Evolutionary conservation across 257 asterid genomes (phyloP), one percentile per base, ranked within the genome.

Genomic region (Primulina huaijiensis): DNA sequence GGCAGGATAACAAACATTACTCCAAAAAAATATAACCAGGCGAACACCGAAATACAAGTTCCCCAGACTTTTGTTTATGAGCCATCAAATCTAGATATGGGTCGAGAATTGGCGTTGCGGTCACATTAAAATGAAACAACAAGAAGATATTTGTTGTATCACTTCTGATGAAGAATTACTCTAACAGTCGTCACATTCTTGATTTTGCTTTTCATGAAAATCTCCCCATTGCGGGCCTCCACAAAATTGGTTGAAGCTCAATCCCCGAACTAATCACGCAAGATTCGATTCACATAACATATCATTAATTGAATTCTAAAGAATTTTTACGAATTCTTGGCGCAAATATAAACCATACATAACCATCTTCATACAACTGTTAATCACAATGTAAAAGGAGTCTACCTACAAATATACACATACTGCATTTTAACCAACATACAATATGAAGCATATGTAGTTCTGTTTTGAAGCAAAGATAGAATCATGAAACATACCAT

Each of bases 401-500:
- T 14, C n/a, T 43, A 14, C 19, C 7, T 29, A 75, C 8, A 60
- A 55, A 69, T 19, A 37, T 12, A 43, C 11, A 57, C 29, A 35
- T 68, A 37, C 52, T 50, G 17, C 3, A 65, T 19, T 4, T 11
- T 27, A 56, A 56, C 31, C 30, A 52, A 30, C 52, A 67, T 5
- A 72, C 33, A 6, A 65, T 11, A 64, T 29, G 61, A 56, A 29
- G 40, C 40, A 46, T 27, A 40, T 43, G 35, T 43, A 20, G 50
- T 30, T 19, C 4, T 2, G n/a, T 20, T 60, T 61, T 23, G 14
- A 53, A 14, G 53, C 62, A 20, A 56, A 60, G 19, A 30, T 6
- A 30, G 65, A 65, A 23, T 34, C 38, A 7, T 19, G 56, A 62
- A 27, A 59, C 77, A 73, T 81, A 94, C 99, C 99, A 81, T 94